Percentiles rank a stretch among this genome's conserved stretches.
These are phyloP conservation scores for Misopates orontium DNA, from an alignment of 257 asterid species.

Conservation along the genomic window DNA sequence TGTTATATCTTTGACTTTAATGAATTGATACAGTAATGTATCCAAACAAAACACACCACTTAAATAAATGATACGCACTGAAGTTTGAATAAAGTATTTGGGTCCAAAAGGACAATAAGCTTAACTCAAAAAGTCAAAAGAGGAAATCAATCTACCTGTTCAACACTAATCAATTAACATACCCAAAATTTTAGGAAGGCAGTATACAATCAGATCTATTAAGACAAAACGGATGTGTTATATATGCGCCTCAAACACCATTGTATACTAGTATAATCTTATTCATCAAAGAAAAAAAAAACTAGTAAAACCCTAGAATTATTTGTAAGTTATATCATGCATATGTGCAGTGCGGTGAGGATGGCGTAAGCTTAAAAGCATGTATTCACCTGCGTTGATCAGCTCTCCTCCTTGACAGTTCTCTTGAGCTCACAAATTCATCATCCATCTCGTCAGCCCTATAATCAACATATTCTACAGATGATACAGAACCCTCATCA, in stretches of 20 bases:
- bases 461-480: constrained; percentile 61
- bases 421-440: constrained; percentile 51
- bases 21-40: constrained; percentile 6
- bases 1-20: neutral
- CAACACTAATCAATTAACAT: neutral
- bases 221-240: neutral
- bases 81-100: neutral
- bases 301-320: neutral
- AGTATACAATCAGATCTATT: neutral
- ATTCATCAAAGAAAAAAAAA: neutral
- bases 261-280: neutral
- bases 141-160: constrained; percentile 3
- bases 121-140: neutral
- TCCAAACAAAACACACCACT: neutral
- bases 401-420: constrained; percentile 53
- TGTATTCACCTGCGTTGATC: constrained; percentile 60
- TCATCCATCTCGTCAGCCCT: constrained; percentile 60
- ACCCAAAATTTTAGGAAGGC: neutral
- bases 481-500: constrained; percentile 77
- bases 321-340: neutral
- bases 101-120: neutral
- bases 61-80: neutral
- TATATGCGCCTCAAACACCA: neutral
- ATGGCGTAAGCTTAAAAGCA: neutral
- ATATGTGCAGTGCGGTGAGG: neutral